Evolutionary conservation across 352 stramenopile genomes (phyloP), one percentile per base, ranked within the genome.

Genomic region (Phytopythium mirpurense): DNA sequence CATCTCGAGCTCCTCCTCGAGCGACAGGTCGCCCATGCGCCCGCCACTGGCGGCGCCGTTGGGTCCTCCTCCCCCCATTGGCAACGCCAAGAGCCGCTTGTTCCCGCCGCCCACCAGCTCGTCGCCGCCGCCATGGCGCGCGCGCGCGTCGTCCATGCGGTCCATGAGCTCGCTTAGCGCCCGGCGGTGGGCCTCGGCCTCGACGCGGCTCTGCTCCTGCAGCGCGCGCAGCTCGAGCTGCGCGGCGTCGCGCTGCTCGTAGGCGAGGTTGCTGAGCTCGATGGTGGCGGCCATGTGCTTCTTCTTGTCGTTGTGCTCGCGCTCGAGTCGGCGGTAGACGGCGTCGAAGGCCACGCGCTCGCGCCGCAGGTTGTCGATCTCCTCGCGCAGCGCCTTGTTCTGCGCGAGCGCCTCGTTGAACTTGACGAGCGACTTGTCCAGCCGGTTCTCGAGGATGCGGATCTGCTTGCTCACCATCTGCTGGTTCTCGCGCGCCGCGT

Each of bases 371-470:
- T 96, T 90, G 67, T 98, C 93, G 61, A 98, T 98, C 49, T 97
- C 74, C 60, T 97, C 78, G 11, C 90, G 72, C 26, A 98, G 57
- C 23, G 78, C 62, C 60, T 98, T 97, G 65, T 98, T 98, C 34
- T 93, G 71, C 15, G 90, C 88, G 9, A 98, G 77, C 41, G 87
- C 87, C 62, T 98, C 93, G 66, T 99, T 99, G 56, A 98, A 98
- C 66, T 98, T 98, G 31, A 98, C 72, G 16, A 98, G 72, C 26
- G 94, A 95, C 72, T 98, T 98, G 72, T 99, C 95, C 37, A 99
- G 74, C 1, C 92, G 82, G 68, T 98, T 98, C 62, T 99, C 96
- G n/a, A 98, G 70, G 47, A 98, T 97, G 36, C 81, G 80, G 44
- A 98, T 97, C 75, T 98, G 94, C 70, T 98, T 98, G 65, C 93